phyloP scores from a whole-genome alignment of 2,329 filamentous ascomycete genomes.

The Fusarium kyushuense region DNA sequence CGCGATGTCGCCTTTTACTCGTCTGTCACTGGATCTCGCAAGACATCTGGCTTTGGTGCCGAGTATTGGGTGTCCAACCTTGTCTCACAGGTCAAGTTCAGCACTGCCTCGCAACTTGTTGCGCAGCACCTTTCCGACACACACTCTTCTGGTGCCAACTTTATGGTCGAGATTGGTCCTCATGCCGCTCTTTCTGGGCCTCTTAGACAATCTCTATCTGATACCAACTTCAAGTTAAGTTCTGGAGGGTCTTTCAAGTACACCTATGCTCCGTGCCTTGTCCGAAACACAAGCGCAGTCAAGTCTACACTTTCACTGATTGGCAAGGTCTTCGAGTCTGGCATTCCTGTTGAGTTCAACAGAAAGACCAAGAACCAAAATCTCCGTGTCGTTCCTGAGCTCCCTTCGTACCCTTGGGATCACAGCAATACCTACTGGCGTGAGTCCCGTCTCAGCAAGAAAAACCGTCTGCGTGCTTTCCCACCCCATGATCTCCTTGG shows the following conservation, averaged over 20 bases:
- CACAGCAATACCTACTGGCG: slow-evolving; percentile 45
- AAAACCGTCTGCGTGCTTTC: slow-evolving; percentile 8
- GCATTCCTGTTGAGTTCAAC: slow-evolving; percentile 1
- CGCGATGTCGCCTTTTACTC: slow-evolving; percentile 13
- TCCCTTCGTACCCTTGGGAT: slow-evolving; percentile 59
- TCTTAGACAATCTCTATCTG: slow-evolving; percentile 49
- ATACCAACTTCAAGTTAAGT: slow-evolving; percentile 18
- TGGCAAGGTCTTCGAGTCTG: slow-evolving; percentile 8
- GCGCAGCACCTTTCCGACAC: slow-evolving; percentile 44
- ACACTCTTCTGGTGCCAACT: slow-evolving; percentile 24
- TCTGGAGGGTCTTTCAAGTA: slow-evolving; percentile 9
- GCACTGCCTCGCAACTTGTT: slow-evolving; percentile 9
- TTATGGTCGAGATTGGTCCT: slow-evolving; percentile 53
- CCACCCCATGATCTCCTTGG: slow-evolving; percentile 24
- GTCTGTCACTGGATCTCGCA: slow-evolving; percentile 5
- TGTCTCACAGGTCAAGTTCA: slow-evolving; percentile 23
- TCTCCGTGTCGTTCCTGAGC: slow-evolving; percentile 21
- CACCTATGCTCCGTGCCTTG: slow-evolving; percentile 41
- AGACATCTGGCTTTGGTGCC: slow-evolving; percentile 12
- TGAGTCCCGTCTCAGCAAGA: slow-evolving; percentile 19
- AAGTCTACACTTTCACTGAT: not conserved
- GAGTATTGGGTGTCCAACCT: slow-evolving; percentile 44
- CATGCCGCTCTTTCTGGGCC: slow-evolving; percentile 59
- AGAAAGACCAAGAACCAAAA: not conserved
- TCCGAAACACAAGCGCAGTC: slow-evolving; percentile 17